Evolutionary conservation across 768 basidiomycete species (phyloP).

Genomic region (Suillus discolor): DNA sequence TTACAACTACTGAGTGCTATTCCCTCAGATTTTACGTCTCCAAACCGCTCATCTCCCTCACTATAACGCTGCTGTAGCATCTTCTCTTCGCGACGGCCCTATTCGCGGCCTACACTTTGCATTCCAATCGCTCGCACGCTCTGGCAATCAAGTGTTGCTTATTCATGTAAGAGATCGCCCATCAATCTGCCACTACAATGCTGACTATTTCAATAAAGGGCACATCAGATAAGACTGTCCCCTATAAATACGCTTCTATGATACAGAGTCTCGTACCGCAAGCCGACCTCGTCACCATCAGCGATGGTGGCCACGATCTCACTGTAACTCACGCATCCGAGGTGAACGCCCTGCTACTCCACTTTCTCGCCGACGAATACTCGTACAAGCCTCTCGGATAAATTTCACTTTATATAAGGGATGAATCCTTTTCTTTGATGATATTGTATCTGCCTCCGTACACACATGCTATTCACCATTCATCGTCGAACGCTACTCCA

Average conservation of each 20-base stretch:
- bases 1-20: neutral
- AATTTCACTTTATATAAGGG: neutral
- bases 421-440: neutral
- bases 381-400: neutral
- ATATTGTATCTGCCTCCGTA: neutral
- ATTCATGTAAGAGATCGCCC: constrained; percentile 52
- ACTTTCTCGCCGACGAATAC: constrained; percentile 21
- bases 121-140: constrained; percentile 53
- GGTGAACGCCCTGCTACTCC: constrained; percentile 31
- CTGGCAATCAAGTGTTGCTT: constrained; percentile 55
- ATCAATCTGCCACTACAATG: too few relatives aligned
- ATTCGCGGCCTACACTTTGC: constrained; percentile 60
- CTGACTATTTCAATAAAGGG: constrained; percentile 22
- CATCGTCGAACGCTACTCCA: neutral
- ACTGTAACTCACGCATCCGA: constrained; percentile 34
- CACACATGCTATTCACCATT: neutral
- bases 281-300: constrained; percentile 32
- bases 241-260: constrained; percentile 32
- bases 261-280: constrained; percentile 33
- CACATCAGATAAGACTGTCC: constrained; percentile 35
- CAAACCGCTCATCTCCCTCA: constrained; percentile 78
- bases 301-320: constrained; percentile 32
- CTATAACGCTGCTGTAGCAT: constrained; percentile 77
- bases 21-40: constrained; percentile 65
- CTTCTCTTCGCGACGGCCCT: constrained; percentile 72